Percentiles rank a stretch among this genome's conserved stretches.
Conservation (phyloP, 352 stramenopile species). For the Discostella stelligera region DNA sequence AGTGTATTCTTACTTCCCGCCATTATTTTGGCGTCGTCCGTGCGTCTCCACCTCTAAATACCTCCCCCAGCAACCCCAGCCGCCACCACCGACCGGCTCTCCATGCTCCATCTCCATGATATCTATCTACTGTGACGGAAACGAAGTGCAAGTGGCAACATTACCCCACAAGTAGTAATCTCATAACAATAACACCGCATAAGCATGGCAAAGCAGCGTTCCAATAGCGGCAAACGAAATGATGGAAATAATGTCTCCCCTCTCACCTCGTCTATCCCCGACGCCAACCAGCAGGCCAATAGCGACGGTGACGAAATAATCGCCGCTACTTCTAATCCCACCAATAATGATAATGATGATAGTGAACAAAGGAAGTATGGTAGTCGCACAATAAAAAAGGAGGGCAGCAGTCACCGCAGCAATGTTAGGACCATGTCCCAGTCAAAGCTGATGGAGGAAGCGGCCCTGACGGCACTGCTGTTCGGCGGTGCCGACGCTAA, state of each 20-base stretch:
- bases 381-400: background rate
- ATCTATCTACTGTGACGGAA: background rate
- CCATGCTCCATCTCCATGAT: too few species aligned
- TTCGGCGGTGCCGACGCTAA: conserved; percentile 51
- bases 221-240: background rate
- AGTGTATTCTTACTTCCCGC: too few species aligned
- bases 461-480: conserved; percentile 55
- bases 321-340: too few species aligned
- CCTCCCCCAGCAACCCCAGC: too few species aligned
- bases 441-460: conserved; percentile 53
- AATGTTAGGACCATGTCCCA: conserved; percentile 23
- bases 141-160: background rate
- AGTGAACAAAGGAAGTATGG: too few species aligned
- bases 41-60: too few species aligned
- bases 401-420: background rate
- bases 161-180: too few species aligned
- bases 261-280: background rate
- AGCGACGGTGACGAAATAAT: too few species aligned
- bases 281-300: too few species aligned
- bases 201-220: background rate
- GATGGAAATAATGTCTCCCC: background rate
- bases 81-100: too few species aligned
- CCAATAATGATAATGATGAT: too few species aligned
- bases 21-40: too few species aligned
- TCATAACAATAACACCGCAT: background rate